These are phyloP conservation scores for Albizia julibrissin DNA, from an alignment of 306 rosid genomes.

Conservation along the genomic window DNA sequence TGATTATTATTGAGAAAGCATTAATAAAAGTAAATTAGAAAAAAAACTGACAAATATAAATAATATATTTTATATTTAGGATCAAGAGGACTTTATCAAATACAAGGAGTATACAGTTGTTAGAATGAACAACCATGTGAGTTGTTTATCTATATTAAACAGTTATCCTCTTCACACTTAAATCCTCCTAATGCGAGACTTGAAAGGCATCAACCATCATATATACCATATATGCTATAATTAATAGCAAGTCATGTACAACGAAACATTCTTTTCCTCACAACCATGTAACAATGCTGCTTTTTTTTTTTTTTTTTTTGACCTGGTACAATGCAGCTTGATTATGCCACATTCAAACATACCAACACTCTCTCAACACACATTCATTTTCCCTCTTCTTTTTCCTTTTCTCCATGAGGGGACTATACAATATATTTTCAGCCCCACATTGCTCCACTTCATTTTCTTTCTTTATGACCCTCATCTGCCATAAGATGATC, in stretches of 20 bases:
- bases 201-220: not conserved
- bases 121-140: not conserved
- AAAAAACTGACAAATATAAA: no score
- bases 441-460: not conserved
- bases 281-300: not conserved
- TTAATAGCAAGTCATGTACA: not conserved
- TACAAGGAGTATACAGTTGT: not conserved
- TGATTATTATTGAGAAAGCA: no score
- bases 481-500: not conserved
- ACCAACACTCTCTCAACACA: not conserved
- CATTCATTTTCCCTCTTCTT: not conserved
- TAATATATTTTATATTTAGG: no score
- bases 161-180: not conserved
- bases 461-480: not conserved
- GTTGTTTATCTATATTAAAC: not conserved
- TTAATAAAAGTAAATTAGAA: no score
- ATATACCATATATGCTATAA: not conserved
- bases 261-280: not conserved
- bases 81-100: no score
- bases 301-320: no score
- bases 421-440: not conserved
- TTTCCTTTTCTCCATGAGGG: not conserved
- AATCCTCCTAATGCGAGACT: not conserved
- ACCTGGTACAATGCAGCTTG: no score
- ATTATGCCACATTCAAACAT: not conserved